phyloP scores from a whole-genome alignment of 1,284 basidiomycete species.

The Sporisorium exsertum region DNA sequence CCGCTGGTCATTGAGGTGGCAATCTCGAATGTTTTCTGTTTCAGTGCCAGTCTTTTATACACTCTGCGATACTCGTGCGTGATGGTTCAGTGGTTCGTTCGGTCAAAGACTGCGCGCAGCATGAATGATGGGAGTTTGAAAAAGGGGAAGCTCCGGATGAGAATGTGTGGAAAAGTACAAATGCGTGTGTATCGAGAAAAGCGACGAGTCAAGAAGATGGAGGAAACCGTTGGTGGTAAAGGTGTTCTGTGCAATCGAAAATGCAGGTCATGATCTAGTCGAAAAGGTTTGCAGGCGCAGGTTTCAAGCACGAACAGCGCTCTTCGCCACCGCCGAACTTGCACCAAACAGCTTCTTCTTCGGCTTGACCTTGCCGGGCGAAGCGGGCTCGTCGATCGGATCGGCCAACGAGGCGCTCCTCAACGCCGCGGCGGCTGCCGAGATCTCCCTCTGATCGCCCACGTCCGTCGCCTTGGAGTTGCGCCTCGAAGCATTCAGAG shows the following conservation, averaged over 20 bases:
- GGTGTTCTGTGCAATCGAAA: neutral
- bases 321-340: conserved; percentile 30
- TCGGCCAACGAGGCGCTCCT: conserved; percentile 27
- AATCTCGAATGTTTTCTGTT: neutral
- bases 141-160: too few relatives aligned
- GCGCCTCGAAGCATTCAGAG: conserved; percentile 40
- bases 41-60: too few relatives aligned
- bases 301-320: conserved; percentile 28
- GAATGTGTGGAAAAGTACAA: neutral
- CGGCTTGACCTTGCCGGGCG: conserved; percentile 27
- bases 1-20: conserved; percentile 35
- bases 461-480: conserved; percentile 41
- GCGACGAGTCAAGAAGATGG: neutral
- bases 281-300: conserved; percentile 8
- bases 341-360: conserved; percentile 53
- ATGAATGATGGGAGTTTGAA: too few relatives aligned
- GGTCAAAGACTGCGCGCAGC: too few relatives aligned
- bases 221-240: neutral
- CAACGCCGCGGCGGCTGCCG: conserved; percentile 47
- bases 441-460: conserved; percentile 44
- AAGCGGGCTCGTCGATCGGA: conserved; percentile 15
- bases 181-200: neutral
- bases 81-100: too few relatives aligned
- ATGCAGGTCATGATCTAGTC: neutral
- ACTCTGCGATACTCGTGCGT: too few relatives aligned